Conservation (phyloP, 768 basidiomycete genomes). For the Trametes sanguinea region DNA sequence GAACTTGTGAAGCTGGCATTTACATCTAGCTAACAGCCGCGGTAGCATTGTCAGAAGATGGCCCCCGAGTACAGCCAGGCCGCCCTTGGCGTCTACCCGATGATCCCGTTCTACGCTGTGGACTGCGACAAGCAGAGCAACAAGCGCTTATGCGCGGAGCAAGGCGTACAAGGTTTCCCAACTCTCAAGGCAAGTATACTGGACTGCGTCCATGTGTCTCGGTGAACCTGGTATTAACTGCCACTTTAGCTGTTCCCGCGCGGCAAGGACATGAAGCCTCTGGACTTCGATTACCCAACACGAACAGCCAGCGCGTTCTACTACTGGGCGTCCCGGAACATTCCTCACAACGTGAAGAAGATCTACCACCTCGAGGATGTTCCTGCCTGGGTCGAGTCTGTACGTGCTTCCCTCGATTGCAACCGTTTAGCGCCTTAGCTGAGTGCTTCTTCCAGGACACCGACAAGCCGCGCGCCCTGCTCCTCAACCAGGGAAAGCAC, state of each 20-base stretch:
- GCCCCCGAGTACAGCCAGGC: slow-evolving; percentile 86
- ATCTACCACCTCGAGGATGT: slow-evolving; percentile 60
- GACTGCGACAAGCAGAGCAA: slow-evolving; percentile 87
- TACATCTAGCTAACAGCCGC: background rate
- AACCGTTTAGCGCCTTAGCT: background rate
- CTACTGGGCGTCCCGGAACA: slow-evolving; percentile 71
- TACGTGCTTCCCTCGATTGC: slow-evolving; percentile 35
- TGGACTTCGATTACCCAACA: slow-evolving; percentile 67
- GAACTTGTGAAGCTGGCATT: background rate
- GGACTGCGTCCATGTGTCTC: background rate
- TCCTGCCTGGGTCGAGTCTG: slow-evolving; percentile 67
- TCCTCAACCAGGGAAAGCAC: slow-evolving; percentile 74
- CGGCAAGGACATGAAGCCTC: slow-evolving; percentile 60
- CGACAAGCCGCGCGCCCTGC: slow-evolving; percentile 57
- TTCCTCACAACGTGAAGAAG: slow-evolving; percentile 72
- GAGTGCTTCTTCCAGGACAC: slow-evolving; percentile 33
- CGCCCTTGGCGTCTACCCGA: slow-evolving; percentile 72
- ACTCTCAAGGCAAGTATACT: slow-evolving; percentile 67
- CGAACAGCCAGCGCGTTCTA: slow-evolving; percentile 73
- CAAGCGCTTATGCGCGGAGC: slow-evolving; percentile 79
- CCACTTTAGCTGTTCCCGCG: slow-evolving; percentile 72
- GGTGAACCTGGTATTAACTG: background rate
- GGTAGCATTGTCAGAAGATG: slow-evolving; percentile 81
- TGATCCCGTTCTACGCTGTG: slow-evolving; percentile 89
- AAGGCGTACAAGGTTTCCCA: slow-evolving; percentile 90